Conservation (phyloP, 2,329 filamentous ascomycete species). For the Sarocladiaceae sp. region DNA sequence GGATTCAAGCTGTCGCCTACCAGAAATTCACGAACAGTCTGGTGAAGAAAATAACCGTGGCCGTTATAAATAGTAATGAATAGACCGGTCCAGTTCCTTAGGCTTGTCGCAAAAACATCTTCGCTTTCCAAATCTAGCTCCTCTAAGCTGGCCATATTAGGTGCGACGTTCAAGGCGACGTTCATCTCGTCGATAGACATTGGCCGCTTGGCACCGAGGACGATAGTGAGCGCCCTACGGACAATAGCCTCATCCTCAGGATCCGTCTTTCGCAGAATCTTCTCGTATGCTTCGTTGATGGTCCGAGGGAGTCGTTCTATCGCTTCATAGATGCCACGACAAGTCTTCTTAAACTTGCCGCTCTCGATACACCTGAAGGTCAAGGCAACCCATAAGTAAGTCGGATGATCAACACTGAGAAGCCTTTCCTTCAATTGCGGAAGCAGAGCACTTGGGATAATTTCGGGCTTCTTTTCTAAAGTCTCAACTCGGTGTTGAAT, state of each 20-base stretch:
- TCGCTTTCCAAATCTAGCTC: slow-evolving; percentile 11
- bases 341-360: slow-evolving; percentile 10
- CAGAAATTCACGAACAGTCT: slow-evolving; percentile 27
- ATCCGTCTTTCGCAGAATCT: slow-evolving; percentile 15
- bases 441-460: too few relatives aligned
- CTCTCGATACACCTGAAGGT: slow-evolving; percentile 15
- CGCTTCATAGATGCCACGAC: slow-evolving; percentile 7
- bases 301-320: slow-evolving; percentile 15
- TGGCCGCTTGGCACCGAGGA: slow-evolving; percentile 19
- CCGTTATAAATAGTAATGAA: slow-evolving; percentile 23
- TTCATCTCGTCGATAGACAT: slow-evolving; percentile 19
- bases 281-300: slow-evolving; percentile 22
- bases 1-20: neutral
- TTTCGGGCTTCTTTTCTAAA: slow-evolving; percentile 14
- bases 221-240: slow-evolving; percentile 17
- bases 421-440: slow-evolving; percentile 14
- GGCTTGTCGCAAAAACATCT: slow-evolving; percentile 10
- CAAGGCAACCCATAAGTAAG: slow-evolving; percentile 24
- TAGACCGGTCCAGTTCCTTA: slow-evolving; percentile 25
- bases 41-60: slow-evolving; percentile 24
- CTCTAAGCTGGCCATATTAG: slow-evolving; percentile 10
- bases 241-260: slow-evolving; percentile 14
- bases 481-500: slow-evolving; percentile 23
- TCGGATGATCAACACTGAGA: slow-evolving; percentile 11
- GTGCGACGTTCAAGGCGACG: slow-evolving; percentile 14